Evolutionary conservation across 345 rosid genomes (phyloP).

Genomic region (Eucalyptus tenuipes): DNA sequence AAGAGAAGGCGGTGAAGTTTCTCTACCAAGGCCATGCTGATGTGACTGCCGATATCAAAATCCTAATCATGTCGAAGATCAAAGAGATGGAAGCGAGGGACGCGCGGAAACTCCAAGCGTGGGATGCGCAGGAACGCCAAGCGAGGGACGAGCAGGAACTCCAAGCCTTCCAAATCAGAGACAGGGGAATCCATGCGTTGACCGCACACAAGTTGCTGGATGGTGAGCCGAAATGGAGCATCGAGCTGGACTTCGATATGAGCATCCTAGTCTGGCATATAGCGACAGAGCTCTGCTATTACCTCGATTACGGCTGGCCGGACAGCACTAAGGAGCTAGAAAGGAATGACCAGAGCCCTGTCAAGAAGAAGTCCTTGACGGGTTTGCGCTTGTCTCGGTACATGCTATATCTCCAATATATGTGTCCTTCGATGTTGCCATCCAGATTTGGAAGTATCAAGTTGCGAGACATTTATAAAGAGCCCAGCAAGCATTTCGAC

Average conservation of each 20-base stretch:
- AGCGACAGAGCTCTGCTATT: not conserved
- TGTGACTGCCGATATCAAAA: not conserved
- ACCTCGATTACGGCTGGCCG: too few relatives aligned
- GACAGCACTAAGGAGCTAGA: not conserved
- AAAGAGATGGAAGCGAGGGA: not conserved
- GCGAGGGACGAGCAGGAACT: too few relatives aligned
- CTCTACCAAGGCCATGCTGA: not conserved
- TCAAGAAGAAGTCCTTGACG: too few relatives aligned
- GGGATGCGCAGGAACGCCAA: too few relatives aligned
- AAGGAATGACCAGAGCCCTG: too few relatives aligned
- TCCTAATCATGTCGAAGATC: not conserved
- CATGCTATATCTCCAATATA: not conserved
- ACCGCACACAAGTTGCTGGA: not conserved
- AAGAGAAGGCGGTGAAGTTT: not conserved
- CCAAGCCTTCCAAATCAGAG: not conserved
- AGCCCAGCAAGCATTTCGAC: not conserved
- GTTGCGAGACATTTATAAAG: not conserved
- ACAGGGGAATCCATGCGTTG: too few relatives aligned
- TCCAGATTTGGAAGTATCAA: not conserved
- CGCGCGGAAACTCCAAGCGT: too few relatives aligned
- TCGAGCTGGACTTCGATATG: not conserved
- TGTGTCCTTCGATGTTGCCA: not conserved
- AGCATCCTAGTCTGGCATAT: not conserved
- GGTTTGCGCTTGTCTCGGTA: not conserved
- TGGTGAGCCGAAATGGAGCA: not conserved